Conservation (phyloP, 202 grass and related monocot species). For the Setaria viridis region DNA sequence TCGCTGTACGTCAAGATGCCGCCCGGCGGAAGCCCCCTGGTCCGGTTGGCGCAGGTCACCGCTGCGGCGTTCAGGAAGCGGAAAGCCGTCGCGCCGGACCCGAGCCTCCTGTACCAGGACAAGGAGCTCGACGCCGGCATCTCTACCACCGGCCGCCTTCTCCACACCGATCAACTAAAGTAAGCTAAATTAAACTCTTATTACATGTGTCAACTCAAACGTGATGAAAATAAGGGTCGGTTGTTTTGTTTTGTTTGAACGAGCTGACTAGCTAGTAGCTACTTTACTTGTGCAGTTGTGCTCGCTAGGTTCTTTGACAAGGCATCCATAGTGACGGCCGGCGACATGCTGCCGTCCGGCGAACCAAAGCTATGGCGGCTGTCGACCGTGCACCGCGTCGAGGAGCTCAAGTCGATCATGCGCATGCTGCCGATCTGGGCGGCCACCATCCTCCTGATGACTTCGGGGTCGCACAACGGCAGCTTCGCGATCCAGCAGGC, state of each 20-base stretch:
- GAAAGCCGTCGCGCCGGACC: constrained; percentile 38
- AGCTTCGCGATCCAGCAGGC: constrained; percentile 73
- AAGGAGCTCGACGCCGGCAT: constrained; percentile 68
- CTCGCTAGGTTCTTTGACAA: constrained; percentile 59
- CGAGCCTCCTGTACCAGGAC: constrained; percentile 61
- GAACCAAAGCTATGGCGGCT: constrained; percentile 51
- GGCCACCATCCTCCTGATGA: constrained; percentile 63
- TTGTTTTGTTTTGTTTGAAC: not conserved
- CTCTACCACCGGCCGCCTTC: constrained; percentile 62
- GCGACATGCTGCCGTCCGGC: constrained; percentile 53
- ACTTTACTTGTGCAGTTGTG: too few species aligned
- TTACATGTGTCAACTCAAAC: not conserved
- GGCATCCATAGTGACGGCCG: constrained; percentile 61
- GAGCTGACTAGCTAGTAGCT: not conserved
- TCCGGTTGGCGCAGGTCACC: constrained; percentile 61
- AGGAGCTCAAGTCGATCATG: constrained; percentile 79
- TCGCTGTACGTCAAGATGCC: constrained; percentile 62
- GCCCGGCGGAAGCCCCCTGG: constrained; percentile 62
- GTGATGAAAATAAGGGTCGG: not conserved
- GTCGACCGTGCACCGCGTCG: constrained; percentile 71
- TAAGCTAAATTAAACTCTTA: constrained; percentile 30
- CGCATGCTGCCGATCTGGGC: constrained; percentile 75
- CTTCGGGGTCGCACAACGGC: constrained; percentile 63
- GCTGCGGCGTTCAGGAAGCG: constrained; percentile 60
- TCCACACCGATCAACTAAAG: constrained; percentile 71